Base-by-base conservation (phyloP, 805 yeast genomes). In the Lachancea mirantina region DNA sequence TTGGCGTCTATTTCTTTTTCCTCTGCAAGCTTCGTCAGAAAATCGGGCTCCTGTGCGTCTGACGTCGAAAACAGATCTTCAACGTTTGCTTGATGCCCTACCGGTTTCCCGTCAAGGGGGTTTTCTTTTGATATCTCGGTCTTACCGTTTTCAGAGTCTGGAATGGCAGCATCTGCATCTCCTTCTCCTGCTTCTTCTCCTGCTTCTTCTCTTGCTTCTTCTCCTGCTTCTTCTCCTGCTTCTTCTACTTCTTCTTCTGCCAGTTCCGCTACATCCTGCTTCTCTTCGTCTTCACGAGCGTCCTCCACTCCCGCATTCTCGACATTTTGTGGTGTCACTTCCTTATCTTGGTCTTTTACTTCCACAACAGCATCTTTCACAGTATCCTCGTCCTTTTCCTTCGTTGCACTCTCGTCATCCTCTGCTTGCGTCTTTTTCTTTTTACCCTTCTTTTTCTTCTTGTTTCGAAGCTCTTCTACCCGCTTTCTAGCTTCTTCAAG, bases 401-500 rank as follows among this genome's bases (percentile, higher is more conserved):
- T 42, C 16, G 40, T 42, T 19, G 19, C 33, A 15, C 24, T 34
- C 10, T 19, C 28, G 3, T 23, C 23, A n/a, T 24, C 34, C 15
- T 23, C 36, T 11, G 20, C 15, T 6, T 19, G 30, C 2, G 23
- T 23, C 40, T 63, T 58, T 55, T 62, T 59, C 35, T 49, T 55
- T 38, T 57, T 55, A 57, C 64, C 64, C 55, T 67, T 65, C 50
- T 65, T 70, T 52, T 67, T 72, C 52, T 62, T 65, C 56, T 67
- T 67, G 58, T 73, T 73, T 63, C 76, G 81, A 64, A 81, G 59
- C 47, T 78, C 84, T 38, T 80, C 87, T 25, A 71, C 75, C 42
- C 77, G 72, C 61, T 77, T 79, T 47, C 81, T 70, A 4, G 89
- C 92, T 2, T 79, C 80, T 42, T 78, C 85, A 30, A 83, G 63